A percentile compares a stretch with the other conserved stretches of the same genome.
These are phyloP conservation scores for Yarrowia hollandica DNA, from an alignment of 805 yeast species.

Conservation along the genomic window DNA sequence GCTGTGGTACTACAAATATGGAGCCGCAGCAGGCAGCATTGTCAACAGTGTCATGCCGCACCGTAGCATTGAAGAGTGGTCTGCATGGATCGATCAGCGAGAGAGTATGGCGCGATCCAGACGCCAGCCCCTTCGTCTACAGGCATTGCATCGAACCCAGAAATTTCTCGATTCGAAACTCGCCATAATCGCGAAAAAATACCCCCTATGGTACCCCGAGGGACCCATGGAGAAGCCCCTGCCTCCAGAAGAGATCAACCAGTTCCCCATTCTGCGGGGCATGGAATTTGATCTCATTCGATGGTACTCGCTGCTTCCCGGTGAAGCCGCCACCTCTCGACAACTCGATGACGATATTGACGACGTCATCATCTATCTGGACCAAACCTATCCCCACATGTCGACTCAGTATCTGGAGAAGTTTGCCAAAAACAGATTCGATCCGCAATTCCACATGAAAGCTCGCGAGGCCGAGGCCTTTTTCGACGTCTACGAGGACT, in stretches of 20 bases:
- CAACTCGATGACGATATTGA: neutral
- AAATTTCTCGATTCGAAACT: neutral
- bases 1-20: neutral
- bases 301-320: neutral
- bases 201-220: conserved; percentile 12
- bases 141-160: neutral
- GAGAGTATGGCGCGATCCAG: neutral
- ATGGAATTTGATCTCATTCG: neutral
- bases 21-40: neutral
- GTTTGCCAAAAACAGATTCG: neutral
- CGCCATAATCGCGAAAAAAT: neutral
- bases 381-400: neutral
- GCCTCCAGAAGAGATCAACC: neutral
- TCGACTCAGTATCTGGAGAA: neutral
- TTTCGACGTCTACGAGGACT: neutral
- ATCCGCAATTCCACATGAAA: neutral
- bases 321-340: neutral
- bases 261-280: neutral
- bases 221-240: neutral
- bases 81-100: neutral
- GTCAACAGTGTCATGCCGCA: conserved; percentile 13
- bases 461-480: neutral
- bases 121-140: neutral
- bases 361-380: neutral
- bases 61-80: conserved; percentile 13